Evolutionary conservation across 2,329 filamentous ascomycete genomes (phyloP), one percentile per base, ranked within the genome.

Genomic region (Ophiocordyceps camponoti-floridani): DNA sequence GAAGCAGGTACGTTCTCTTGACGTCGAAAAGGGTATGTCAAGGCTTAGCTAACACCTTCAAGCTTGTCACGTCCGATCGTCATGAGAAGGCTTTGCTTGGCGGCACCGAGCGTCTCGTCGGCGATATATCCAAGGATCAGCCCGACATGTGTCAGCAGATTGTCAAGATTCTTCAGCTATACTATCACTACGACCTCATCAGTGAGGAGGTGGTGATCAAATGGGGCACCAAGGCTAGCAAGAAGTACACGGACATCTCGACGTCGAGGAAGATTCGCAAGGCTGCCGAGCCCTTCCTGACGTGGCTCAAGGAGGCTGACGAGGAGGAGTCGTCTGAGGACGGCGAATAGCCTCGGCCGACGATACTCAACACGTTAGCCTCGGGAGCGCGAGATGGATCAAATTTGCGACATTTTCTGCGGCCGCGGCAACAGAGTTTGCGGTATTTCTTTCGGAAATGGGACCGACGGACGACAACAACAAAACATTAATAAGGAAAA

Each of bases 41-140:
- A 27, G 38, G 18, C 38, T 26, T 31, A 9, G 26, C 44, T 48
- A 23, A 48, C 40, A 8, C 40, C 10, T 4, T 18, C 14, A 35
- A 52, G 50, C 46, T 52, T 30, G 77, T 91, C 55, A 88, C 79
- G 43, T 91, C 86, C 41, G 91, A 98, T 56, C 84, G 84, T 56
- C 89, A 96, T 61, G 81, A 96, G 68, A 95, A 91, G 73, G 85
- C 91, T 43, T 81, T 98, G 60, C 77, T 98, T 8, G 91, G 91
- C 54, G 91, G 91, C 51, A 88, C 87, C 40, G 91, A 98, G 69
- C 88, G 89, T 53, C 87, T 96, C 54, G 74, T 96, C 49, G 80
- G 76, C 47, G 59, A 66, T 42, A 69, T 78, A 46, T 71, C 81
- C 60, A 84, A 82, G 59, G 80, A 89, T 44, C 78, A 86, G 61